These are phyloP conservation scores for Paecilomyces sp. DNA, from an alignment of 2,329 filamentous ascomycete species.

Conservation along the genomic window DNA sequence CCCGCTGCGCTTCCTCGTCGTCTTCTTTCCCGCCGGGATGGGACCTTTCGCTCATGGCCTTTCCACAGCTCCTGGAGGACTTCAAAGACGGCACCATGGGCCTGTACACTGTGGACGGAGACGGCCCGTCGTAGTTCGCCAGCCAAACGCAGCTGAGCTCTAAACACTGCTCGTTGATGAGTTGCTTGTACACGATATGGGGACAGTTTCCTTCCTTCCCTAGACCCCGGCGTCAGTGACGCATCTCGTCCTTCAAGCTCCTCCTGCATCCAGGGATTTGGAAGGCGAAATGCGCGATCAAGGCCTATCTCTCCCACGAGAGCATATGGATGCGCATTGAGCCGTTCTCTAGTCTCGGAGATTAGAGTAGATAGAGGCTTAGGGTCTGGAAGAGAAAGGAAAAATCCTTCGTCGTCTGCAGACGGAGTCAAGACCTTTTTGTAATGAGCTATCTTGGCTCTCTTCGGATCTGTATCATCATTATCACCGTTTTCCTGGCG, in stretches of 20 bases:
- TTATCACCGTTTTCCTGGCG: neutral
- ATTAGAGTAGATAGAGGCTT: constrained; percentile 47
- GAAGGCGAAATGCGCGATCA: constrained; percentile 55
- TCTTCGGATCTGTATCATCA: constrained; percentile 11
- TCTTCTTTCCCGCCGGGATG: constrained; percentile 44
- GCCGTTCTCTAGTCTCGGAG: constrained; percentile 39
- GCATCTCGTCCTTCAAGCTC: constrained; percentile 25
- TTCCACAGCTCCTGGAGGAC: constrained; percentile 50
- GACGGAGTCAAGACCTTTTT: constrained; percentile 40
- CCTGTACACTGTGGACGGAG: constrained; percentile 58
- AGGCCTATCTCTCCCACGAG: constrained; percentile 58
- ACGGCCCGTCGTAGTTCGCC: constrained; percentile 52
- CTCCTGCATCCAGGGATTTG: constrained; percentile 40
- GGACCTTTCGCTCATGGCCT: constrained; percentile 46
- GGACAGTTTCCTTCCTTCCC: constrained; percentile 52
- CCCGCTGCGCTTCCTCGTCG: constrained; percentile 23
- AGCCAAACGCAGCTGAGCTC: constrained; percentile 51
- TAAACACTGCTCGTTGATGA: constrained; percentile 53
- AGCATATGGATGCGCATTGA: constrained; percentile 46
- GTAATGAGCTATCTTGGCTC: constrained; percentile 44
- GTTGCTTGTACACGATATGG: constrained; percentile 50
- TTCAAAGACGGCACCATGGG: constrained; percentile 53
- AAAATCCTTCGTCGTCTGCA: constrained; percentile 41
- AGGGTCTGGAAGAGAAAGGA: constrained; percentile 47
- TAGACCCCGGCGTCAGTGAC: constrained; percentile 50